Base-by-base conservation (phyloP, 2,329 filamentous ascomycete species). In the Claviceps lovelessii region DNA sequence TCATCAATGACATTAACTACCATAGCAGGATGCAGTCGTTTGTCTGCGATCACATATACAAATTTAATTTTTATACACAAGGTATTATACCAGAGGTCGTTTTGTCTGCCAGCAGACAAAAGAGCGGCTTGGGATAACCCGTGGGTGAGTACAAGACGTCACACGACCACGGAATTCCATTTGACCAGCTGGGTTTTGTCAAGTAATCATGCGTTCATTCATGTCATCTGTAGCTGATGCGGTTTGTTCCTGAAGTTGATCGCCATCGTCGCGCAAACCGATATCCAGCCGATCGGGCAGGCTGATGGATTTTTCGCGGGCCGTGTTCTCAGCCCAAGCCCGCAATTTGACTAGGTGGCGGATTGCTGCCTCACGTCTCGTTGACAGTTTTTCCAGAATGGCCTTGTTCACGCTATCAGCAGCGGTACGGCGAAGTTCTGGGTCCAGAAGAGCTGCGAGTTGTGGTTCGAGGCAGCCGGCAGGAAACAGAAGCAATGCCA, bases 321-420 rank as follows among this genome's bases (percentile, higher is more conserved):
- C 83, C 54, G 77, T 77, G 19, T 76, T 74, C 69, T 97, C 91
- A 10, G 88, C 85, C 89, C 91, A 98, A 0, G 85, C 83, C 55
- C 91, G 81, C 65, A 95, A 78, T 63, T 85, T 84, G 45, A 95
- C 83, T 3, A 98, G 76, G 59, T 86, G 81, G 55, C 86, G 80
- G 59, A 98, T 88, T 31, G 88, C 86, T 13, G 90, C 86, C 67
- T 95, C 88, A 58, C 85, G 81, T 58, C 83, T 78, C 61, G 83
- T 76, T 28, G 85, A 84, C 65, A 90, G 85, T 52, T 79, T 83
- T 55, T 80, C 76, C 31, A 97, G 73, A 53, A 98, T 89, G 11
- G 90, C 88, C 68, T 90, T 84, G 66, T 98, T 98, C 54, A 98
- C 93, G 61, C 80, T 79, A 58, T 84, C 84, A 5, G 93, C 93